Base-by-base conservation (phyloP, 129 eudicot genomes). In the Centaurea solstitialis region DNA sequence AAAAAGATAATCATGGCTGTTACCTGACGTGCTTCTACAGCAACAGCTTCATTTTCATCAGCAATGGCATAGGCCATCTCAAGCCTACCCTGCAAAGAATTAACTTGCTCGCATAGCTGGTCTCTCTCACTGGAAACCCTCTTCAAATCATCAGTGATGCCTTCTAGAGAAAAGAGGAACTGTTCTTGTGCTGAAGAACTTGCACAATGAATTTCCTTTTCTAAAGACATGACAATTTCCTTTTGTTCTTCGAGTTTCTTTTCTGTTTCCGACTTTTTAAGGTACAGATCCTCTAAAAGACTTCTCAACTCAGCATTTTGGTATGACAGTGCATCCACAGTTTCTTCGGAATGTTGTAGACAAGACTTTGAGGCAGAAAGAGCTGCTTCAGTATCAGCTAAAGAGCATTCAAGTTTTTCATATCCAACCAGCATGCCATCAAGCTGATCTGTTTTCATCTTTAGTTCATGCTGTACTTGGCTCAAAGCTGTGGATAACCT, bases 11-110 rank as follows among this genome's bases (percentile, higher is more conserved):
- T 26, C 28, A 30, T 9, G 17, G 26, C 37, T 24, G 64, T 59
- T 87, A 93, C 98, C 97, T 93, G 98, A 40, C 88, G 94, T 72
- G 97, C 97, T 87, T 93, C 97, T 4, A 82, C 88, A 75, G 93
- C 94, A 82, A 88, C 87, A 84, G 97, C 97, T 88, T 91, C 90
- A 83, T 93, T 91, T 87, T 91, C 97, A 85, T 93, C 98, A 83
- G 94, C 93, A 86, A 93, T 47, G 39, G 98, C 81, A 83, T 81
- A 85, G 18, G 91, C 91, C 85, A 88, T 85, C 39, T 93, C 91
- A 68, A 93, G 90, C 82, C 72, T 88, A 73, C 86, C 93, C 76
- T 89, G 88, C 85, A 93, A 81, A 57, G 91, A 84, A 15, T 28
- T 76, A 64, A 91, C 33, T 84, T 89, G 89, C 79, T 91, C 93